phyloP scores from a whole-genome alignment of 2,329 filamentous ascomycete species.

The Pseudopyricularia javanii region DNA sequence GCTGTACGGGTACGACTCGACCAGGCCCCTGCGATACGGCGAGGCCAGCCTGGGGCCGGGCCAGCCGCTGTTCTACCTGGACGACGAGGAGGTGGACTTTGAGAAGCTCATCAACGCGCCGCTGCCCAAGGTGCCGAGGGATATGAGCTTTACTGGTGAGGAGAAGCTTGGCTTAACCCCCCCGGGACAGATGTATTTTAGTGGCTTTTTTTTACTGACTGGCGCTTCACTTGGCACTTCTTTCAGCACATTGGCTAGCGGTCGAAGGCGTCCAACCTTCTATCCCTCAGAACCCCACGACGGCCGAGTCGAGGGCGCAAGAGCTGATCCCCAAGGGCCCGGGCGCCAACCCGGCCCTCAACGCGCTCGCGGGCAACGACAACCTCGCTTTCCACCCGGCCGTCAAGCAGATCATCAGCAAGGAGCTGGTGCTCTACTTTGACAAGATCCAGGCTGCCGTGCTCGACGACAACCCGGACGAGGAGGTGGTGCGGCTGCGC shows the following conservation, averaged over 20 bases:
- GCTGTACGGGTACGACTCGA: constrained; percentile 91
- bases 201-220: background rate
- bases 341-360: constrained; percentile 73
- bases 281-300: constrained; percentile 90
- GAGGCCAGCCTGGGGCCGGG: constrained; percentile 89
- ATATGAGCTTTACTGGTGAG: constrained; percentile 81
- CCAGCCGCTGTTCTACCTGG: constrained; percentile 91
- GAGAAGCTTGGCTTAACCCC: background rate
- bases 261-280: constrained; percentile 95
- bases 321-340: constrained; percentile 85
- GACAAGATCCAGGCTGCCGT: constrained; percentile 87
- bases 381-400: constrained; percentile 75
- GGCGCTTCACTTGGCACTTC: background rate
- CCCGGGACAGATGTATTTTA: too few relatives aligned
- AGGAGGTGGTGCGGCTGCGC: constrained; percentile 59
- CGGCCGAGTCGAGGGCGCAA: constrained; percentile 68
- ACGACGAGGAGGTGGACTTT: constrained; percentile 97
- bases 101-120: constrained; percentile 98
- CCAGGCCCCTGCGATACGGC: constrained; percentile 76
- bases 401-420: constrained; percentile 91
- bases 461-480: constrained; percentile 76
- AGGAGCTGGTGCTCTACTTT: constrained; percentile 93
- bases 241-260: constrained; percentile 82
- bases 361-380: constrained; percentile 72
- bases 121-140: constrained; percentile 83